Evolutionary conservation across 2,329 filamentous ascomycete species (phyloP).

Genomic region (Seiridium unicorne): DNA sequence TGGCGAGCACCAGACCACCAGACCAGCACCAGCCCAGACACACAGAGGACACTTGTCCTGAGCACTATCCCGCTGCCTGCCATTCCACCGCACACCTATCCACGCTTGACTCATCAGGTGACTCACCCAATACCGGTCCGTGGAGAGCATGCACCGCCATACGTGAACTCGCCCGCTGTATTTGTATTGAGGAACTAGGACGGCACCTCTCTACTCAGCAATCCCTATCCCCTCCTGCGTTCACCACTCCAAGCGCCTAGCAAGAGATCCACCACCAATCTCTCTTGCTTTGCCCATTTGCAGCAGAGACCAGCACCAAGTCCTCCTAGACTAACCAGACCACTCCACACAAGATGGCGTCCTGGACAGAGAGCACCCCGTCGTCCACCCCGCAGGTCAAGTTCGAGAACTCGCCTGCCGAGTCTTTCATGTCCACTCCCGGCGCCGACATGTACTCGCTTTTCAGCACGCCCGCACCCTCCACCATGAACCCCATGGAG

Average conservation of each 20-base stretch:
- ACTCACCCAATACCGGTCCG: constrained; percentile 2
- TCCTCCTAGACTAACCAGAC: constrained; percentile 20
- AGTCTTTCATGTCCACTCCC: constrained; percentile 52
- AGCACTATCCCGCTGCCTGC: constrained; percentile 8
- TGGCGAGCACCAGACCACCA: background rate
- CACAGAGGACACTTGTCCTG: constrained; percentile 12
- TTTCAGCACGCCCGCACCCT: constrained; percentile 36
- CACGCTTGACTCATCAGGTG: constrained; percentile 17
- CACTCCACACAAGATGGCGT: constrained; percentile 33
- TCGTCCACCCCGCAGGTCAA: constrained; percentile 43
- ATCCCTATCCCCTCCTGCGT: constrained; percentile 5
- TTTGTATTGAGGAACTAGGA: constrained; percentile 37
- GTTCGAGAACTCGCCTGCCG: constrained; percentile 52
- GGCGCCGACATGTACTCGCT: constrained; percentile 48
- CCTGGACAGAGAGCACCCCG: constrained; percentile 33
- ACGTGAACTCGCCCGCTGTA: constrained; percentile 21
- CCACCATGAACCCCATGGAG: constrained; percentile 44
- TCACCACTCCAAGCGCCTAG: constrained; percentile 11
- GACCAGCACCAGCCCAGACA: background rate
- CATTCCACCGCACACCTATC: background rate
- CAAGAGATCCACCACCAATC: constrained; percentile 13
- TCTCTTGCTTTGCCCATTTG: constrained; percentile 13
- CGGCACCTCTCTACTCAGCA: constrained; percentile 31
- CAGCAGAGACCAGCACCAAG: constrained; percentile 14
- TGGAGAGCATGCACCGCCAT: constrained; percentile 17